These are phyloP conservation scores for Kazachstania martiniae DNA, from an alignment of 805 yeast species.

Conservation along the genomic window DNA sequence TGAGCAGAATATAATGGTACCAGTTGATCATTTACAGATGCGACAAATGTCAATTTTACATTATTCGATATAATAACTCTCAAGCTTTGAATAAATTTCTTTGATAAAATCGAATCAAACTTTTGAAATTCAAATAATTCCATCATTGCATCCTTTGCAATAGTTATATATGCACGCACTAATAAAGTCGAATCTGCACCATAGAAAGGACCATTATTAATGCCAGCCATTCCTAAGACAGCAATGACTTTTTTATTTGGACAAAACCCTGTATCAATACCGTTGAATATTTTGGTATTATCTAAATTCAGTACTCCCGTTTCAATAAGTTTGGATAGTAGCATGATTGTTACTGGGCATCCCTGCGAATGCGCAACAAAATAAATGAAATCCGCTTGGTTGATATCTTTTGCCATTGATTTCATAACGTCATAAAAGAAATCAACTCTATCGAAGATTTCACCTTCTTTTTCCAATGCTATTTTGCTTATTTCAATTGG, in stretches of 20 bases:
- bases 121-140: slow-evolving; percentile 86
- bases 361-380: slow-evolving; percentile 96
- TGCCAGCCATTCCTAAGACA: slow-evolving; percentile 89
- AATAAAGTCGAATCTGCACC: slow-evolving; percentile 82
- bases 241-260: slow-evolving; percentile 41
- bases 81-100: slow-evolving; percentile 57
- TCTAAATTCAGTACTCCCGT: slow-evolving; percentile 36
- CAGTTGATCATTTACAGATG: slow-evolving; percentile 86
- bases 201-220: slow-evolving; percentile 86
- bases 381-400: slow-evolving; percentile 75
- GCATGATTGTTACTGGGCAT: slow-evolving; percentile 75
- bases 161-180: slow-evolving; percentile 79
- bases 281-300: slow-evolving; percentile 16
- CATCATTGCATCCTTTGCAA: slow-evolving; percentile 75
- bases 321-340: slow-evolving; percentile 63
- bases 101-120: slow-evolving; percentile 59
- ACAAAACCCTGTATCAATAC: slow-evolving; percentile 5
- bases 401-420: slow-evolving; percentile 45
- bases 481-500: slow-evolving; percentile 66
- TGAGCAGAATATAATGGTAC: slow-evolving; percentile 87
- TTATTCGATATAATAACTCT: slow-evolving; percentile 55
- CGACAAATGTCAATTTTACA: slow-evolving; percentile 71
- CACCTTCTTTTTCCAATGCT: slow-evolving; percentile 91
- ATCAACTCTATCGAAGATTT: slow-evolving; percentile 74
- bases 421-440: slow-evolving; percentile 62